Conservation (phyloP, 1,139 yeast species). For the Debaryomycetaceae sp. region DNA sequence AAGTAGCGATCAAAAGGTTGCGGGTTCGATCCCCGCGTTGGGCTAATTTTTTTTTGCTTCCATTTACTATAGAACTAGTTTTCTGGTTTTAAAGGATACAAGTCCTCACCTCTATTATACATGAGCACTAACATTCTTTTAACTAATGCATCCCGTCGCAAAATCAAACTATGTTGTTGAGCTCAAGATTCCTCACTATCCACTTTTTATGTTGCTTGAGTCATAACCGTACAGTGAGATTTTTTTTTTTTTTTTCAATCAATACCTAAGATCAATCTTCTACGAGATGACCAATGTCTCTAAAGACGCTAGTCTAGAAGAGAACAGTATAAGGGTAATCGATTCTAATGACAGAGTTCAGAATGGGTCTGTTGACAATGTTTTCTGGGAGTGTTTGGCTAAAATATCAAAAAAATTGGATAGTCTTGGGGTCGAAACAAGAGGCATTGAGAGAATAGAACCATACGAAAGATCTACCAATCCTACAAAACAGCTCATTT, state of each 20-base stretch:
- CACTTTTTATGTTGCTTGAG: background rate
- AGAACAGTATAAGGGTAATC: background rate
- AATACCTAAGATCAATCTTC: background rate
- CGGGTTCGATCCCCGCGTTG: slow-evolving; percentile 54
- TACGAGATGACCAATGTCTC: slow-evolving; percentile 1
- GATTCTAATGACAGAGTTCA: background rate
- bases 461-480: slow-evolving; percentile 65
- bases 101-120: too few relatives aligned
- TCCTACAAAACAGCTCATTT: slow-evolving; percentile 45
- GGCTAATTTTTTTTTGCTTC: slow-evolving; percentile 16
- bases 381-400: slow-evolving; percentile 8
- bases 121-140: too few relatives aligned
- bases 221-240: background rate
- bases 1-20: slow-evolving; percentile 38
- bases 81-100: too few relatives aligned
- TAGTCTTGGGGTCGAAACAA: slow-evolving; percentile 60
- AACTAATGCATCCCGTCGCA: too few relatives aligned
- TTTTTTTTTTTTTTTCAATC: background rate
- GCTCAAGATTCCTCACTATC: too few relatives aligned
- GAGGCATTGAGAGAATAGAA: slow-evolving; percentile 77
- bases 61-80: too few relatives aligned
- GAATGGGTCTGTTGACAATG: background rate
- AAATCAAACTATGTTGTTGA: too few relatives aligned
- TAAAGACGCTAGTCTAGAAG: background rate
- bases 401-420: slow-evolving; percentile 27